These are phyloP conservation scores for Cystofilobasidium macerans DNA, from an alignment of 768 basidiomycete genomes.

Conservation along the genomic window DNA sequence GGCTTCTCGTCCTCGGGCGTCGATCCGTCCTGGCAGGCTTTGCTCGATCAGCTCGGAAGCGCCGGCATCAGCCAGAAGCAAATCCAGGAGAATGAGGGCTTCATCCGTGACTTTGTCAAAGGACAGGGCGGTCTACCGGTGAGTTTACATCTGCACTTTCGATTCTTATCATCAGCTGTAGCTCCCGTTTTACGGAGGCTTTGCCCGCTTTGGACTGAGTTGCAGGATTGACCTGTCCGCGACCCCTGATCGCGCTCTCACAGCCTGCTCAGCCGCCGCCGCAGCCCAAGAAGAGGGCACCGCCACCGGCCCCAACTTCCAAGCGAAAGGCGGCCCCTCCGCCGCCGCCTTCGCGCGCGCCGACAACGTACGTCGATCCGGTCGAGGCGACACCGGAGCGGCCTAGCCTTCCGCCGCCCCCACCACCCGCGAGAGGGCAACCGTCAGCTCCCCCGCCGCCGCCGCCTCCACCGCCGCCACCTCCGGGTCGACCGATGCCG, in stretches of 20 bases:
- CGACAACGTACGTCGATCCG: background rate
- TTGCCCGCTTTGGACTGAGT: too few species aligned
- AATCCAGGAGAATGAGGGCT: conserved; percentile 69
- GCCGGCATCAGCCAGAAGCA: conserved; percentile 55
- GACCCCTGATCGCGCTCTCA: too few species aligned
- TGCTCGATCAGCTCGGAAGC: conserved; percentile 56
- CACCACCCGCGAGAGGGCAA: too few species aligned
- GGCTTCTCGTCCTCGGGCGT: conserved; percentile 80
- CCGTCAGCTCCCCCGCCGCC: conserved; percentile 22
- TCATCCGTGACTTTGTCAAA: conserved; percentile 72
- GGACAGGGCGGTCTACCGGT: conserved; percentile 41
- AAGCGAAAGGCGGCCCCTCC: conserved; percentile 37
- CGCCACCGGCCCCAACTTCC: conserved; percentile 47
- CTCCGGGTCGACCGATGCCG: conserved; percentile 29
- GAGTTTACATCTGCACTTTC: background rate
- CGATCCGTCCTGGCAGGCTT: conserved; percentile 73
- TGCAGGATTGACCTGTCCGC: too few species aligned
- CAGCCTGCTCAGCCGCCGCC: too few species aligned
- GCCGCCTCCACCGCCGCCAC: conserved; percentile 1
- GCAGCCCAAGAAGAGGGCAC: conserved; percentile 39
- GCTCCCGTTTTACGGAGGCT: too few species aligned
- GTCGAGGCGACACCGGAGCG: background rate
- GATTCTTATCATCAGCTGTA: too few species aligned
- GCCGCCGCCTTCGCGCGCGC: background rate
- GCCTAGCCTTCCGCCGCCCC: conserved; percentile 3